These are phyloP conservation scores for Dictyostelium intermedium DNA, from an alignment of 78 protist genomes.

Conservation along the genomic window DNA sequence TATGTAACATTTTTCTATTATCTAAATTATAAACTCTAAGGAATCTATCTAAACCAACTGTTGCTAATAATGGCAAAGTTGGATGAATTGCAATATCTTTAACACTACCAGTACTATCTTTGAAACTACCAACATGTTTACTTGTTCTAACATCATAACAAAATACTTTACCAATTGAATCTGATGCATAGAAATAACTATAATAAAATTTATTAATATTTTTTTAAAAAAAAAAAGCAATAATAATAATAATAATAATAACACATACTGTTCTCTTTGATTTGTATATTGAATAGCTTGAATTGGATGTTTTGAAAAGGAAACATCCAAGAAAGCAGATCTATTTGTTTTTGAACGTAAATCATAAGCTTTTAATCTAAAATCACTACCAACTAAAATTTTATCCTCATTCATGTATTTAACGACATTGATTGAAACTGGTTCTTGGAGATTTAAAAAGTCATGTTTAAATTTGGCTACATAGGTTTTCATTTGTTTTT, in stretches of 20 bases:
- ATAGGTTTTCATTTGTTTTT: conserved; percentile 9
- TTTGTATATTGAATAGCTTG: not conserved
- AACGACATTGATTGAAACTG: not conserved
- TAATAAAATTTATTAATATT: not conserved
- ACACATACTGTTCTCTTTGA: conserved; percentile 29
- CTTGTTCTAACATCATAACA: conserved; percentile 33
- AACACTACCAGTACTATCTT: conserved; percentile 46
- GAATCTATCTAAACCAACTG: conserved; percentile 46
- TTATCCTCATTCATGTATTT: not conserved
- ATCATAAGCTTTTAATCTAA: conserved; percentile 2
- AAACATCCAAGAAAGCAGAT: not conserved
- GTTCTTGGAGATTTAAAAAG: conserved; percentile 15
- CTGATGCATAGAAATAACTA: conserved; percentile 35
- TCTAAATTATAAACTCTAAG: conserved; percentile 35
- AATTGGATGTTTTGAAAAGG: conserved; percentile 27
- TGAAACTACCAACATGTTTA: conserved; percentile 8
- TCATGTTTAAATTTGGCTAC: conserved; percentile 6
- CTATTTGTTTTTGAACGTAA: not conserved
- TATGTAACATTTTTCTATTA: conserved; percentile 4
- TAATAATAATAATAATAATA: too few species aligned
- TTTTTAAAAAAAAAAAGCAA: not conserved
- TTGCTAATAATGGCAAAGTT: conserved; percentile 32
- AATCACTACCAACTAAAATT: conserved; percentile 13
- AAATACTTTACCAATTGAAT: conserved; percentile 27
- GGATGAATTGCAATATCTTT: conserved; percentile 31